Percentiles rank a stretch among this genome's conserved stretches.
Evolutionary conservation across 23 red algal species (phyloP).

Genomic region (Gracilariopsis chorda): DNA sequence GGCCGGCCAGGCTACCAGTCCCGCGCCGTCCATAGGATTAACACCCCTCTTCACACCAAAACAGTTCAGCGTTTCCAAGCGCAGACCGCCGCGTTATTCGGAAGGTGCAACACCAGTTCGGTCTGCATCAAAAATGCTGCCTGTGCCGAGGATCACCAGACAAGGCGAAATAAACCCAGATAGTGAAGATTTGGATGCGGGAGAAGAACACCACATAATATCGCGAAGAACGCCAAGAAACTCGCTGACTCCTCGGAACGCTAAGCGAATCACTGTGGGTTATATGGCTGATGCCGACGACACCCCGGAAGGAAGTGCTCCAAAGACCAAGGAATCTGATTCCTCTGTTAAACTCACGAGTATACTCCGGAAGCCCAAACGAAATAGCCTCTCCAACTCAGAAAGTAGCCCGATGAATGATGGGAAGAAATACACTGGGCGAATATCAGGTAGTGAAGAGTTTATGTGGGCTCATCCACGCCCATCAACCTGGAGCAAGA

Average conservation of each 20-base stretch:
- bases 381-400: background rate
- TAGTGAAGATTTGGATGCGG: background rate
- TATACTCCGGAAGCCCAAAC: slow-evolving; percentile 11
- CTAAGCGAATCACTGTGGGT: background rate
- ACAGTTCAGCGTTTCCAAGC: slow-evolving; percentile 37
- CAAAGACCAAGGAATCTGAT: background rate
- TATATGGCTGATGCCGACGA: too few species aligned
- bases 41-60: slow-evolving; percentile 44
- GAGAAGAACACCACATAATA: background rate
- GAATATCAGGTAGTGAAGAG: background rate
- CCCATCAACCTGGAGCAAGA: slow-evolving; percentile 55
- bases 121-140: slow-evolving; percentile 10
- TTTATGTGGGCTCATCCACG: slow-evolving; percentile 52
- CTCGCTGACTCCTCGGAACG: background rate
- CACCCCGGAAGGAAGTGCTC: background rate
- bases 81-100: background rate
- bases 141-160: background rate
- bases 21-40: background rate
- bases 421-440: background rate
- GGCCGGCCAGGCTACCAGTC: background rate
- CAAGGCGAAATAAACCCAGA: background rate
- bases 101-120: slow-evolving; percentile 18
- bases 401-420: background rate
- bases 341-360: background rate
- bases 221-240: background rate